Evolutionary conservation across 176 grass and related monocot genomes (phyloP), one percentile per base, ranked within the genome.

Genomic region (Sorghum bicolor): DNA sequence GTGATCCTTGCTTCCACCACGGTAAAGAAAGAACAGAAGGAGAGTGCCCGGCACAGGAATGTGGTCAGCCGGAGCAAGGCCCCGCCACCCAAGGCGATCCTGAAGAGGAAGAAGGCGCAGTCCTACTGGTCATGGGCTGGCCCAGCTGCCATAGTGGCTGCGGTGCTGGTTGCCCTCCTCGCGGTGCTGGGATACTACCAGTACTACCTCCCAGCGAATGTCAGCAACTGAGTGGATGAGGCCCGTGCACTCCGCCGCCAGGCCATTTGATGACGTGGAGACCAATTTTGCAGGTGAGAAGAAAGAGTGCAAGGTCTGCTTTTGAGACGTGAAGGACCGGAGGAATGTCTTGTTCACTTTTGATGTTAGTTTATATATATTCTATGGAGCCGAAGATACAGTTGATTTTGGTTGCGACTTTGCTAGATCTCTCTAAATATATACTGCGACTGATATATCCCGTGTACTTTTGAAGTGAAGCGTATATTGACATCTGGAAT

Each of bases 61-160:
- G 62, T 41, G 37, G 72, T 62, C 48, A 78, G 70, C n/a, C 93
- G 70, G 80, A 79, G 16, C 50, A 82, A 91, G 55, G 86, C 68
- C 43, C 89, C 76, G 3, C 81, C 68, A n/a, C 87, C 89, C 2
- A 99, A 86, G 89, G 89, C 70, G 16, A 78, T 99, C 45, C 74
- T 94, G 57, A 99, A 86, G 88, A 89, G 86, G 82, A 94, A 96
- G 78, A 96, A 92, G 64, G 43, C 80, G 1, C 82, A 90, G 9
- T 87, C 83, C 0, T 90, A 90, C 61, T 92, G 87, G 85, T 83
- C 86, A 3, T 96, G 91, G 91, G 91, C 83, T 44, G 82, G 74
- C 19, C 73, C 92, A 17, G 83, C 87, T 0, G 60, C 72, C 15
- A 82, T 67, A 22, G 84, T 73, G 22, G 70, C 76, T 0, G 55